These are phyloP conservation scores for Penicillium sp. DNA, from an alignment of 2,329 filamentous ascomycete species.

Conservation along the genomic window DNA sequence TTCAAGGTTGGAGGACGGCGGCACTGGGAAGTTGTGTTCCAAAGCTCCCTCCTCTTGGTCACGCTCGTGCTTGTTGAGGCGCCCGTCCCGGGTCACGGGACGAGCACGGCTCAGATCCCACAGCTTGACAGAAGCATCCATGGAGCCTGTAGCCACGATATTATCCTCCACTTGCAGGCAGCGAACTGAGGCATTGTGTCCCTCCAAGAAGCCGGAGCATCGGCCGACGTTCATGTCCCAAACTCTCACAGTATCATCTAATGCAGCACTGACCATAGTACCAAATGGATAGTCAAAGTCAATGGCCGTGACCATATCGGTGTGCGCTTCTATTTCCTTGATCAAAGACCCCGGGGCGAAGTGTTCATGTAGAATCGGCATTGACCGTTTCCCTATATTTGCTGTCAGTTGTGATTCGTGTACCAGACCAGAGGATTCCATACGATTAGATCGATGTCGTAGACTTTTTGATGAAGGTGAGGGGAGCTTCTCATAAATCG, in stretches of 20 bases:
- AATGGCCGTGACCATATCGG: conserved; percentile 80
- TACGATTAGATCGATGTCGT: conserved; percentile 47
- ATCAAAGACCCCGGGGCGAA: conserved; percentile 87
- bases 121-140: conserved; percentile 88
- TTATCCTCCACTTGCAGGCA: conserved; percentile 94
- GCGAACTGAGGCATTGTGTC: conserved; percentile 90
- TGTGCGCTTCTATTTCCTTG: conserved; percentile 82
- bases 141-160: conserved; percentile 87
- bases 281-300: conserved; percentile 98
- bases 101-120: conserved; percentile 92
- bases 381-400: conserved; percentile 64
- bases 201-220: conserved; percentile 87
- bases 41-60: conserved; percentile 45
- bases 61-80: conserved; percentile 49
- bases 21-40: conserved; percentile 61
- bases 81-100: conserved; percentile 66
- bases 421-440: conserved; percentile 1
- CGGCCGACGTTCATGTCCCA: conserved; percentile 95
- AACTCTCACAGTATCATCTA: conserved; percentile 91
- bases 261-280: conserved; percentile 83
- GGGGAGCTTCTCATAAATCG: conserved; percentile 90
- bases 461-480: conserved; percentile 58
- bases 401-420: conserved; percentile 34
- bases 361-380: conserved; percentile 94
- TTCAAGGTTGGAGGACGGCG: conserved; percentile 70